phyloP scores from a whole-genome alignment of 106 monocot genomes.

The Apostasia shenzhenica region DNA sequence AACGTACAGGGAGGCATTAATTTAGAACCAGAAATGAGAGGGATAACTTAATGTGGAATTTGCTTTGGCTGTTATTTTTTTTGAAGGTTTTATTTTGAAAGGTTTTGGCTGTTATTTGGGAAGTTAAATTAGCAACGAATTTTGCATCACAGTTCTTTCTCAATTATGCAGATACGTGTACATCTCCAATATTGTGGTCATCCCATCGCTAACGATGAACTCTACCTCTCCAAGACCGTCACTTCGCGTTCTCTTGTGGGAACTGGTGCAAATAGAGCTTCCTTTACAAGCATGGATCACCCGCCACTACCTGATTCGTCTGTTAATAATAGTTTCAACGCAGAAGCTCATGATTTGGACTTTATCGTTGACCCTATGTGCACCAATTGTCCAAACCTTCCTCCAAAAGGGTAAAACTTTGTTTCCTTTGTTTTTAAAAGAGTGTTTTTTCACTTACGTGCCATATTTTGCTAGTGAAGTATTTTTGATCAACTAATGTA shows the following conservation, averaged over 20 bases:
- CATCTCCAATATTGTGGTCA: constrained; percentile 80
- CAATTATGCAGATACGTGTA: constrained; percentile 75
- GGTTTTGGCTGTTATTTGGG: no score
- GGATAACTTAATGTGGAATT: no score
- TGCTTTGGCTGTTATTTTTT: no score
- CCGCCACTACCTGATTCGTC: background rate
- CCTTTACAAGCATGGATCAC: constrained; percentile 5
- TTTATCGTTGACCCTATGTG: constrained; percentile 78
- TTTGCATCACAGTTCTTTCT: no score
- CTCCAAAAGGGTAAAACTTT: constrained; percentile 64
- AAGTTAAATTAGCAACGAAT: no score
- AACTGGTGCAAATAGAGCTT: constrained; percentile 41
- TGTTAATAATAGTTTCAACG: background rate
- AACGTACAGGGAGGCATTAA: no score
- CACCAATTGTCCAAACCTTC: constrained; percentile 81
- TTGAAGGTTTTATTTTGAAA: no score
- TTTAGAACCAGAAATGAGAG: no score
- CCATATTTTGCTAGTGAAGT: no score
- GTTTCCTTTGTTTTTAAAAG: background rate
- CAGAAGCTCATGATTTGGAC: constrained; percentile 15
- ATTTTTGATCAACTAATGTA: no score
- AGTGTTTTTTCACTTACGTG: no score
- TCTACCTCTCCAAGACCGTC: constrained; percentile 50
- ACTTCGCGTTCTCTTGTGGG: constrained; percentile 39
- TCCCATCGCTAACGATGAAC: constrained; percentile 77